Evolutionary conservation across 768 basidiomycete genomes (phyloP).

Genomic region (Termitomyces sp.): DNA sequence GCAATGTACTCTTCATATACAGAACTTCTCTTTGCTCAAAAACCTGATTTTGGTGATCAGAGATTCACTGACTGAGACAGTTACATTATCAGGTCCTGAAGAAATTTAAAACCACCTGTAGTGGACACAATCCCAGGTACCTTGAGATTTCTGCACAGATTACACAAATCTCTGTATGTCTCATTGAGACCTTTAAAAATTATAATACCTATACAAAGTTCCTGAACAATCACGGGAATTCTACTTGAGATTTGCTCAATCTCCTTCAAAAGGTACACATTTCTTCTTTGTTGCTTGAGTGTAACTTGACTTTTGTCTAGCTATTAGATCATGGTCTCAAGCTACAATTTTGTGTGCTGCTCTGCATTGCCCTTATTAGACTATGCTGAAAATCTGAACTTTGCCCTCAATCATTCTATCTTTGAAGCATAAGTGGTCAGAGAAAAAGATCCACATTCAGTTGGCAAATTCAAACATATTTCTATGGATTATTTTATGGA

Average conservation of each 20-base stretch:
- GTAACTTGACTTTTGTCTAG: constrained; percentile 6
- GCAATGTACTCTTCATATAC: neutral
- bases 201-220: constrained; percentile 10
- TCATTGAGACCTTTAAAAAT: constrained; percentile 10
- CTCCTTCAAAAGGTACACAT: constrained; percentile 18
- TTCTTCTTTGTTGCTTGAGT: neutral
- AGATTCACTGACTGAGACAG: neutral
- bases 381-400: constrained; percentile 19
- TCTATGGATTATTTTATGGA: constrained; percentile 20
- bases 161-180: constrained; percentile 2
- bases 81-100: neutral
- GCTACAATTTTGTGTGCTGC: constrained; percentile 1
- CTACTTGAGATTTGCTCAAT: constrained; percentile 14
- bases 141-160: constrained; percentile 1
- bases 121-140: neutral
- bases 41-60: too few relatives aligned
- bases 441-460: constrained; percentile 5
- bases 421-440: constrained; percentile 6
- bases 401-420: constrained; percentile 20
- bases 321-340: constrained; percentile 13
- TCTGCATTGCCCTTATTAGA: constrained; percentile 14
- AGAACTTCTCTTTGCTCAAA: neutral
- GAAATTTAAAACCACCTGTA: neutral
- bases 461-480: constrained; percentile 21
- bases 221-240: constrained; percentile 9